A percentile compares a stretch with the other conserved stretches of the same genome.
These are phyloP conservation scores for Leishmania arabica DNA, from an alignment of 208 protist species.

Conservation along the genomic window DNA sequence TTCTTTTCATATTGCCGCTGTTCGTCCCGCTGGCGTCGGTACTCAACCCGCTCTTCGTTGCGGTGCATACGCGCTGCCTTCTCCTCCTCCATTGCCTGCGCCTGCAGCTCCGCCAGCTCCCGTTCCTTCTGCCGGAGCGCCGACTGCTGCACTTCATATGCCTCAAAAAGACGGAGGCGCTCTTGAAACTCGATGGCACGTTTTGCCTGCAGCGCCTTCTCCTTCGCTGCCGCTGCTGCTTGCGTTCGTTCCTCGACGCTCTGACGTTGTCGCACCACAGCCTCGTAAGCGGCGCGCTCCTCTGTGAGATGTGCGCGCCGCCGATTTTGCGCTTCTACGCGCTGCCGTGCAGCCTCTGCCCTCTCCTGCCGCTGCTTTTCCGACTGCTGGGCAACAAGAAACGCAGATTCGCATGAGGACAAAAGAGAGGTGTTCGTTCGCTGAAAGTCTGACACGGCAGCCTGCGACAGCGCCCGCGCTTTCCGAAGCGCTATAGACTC, in stretches of 20 bases:
- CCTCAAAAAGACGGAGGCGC: constrained; percentile 49
- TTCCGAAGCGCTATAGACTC: constrained; percentile 23
- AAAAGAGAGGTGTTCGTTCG: constrained; percentile 17
- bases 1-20: constrained; percentile 38
- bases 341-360: constrained; percentile 30
- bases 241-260: constrained; percentile 31
- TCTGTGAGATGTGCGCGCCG: constrained; percentile 36
- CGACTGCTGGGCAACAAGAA: constrained; percentile 26
- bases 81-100: constrained; percentile 40
- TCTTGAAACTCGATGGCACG: constrained; percentile 61
- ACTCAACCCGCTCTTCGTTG: constrained; percentile 64
- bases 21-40: constrained; percentile 49
- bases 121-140: constrained; percentile 52
- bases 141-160: constrained; percentile 42
- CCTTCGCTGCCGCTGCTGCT: constrained; percentile 12
- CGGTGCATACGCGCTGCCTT: constrained; percentile 39
- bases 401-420: constrained; percentile 42
- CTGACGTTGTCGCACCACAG: constrained; percentile 35
- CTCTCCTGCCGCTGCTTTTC: constrained; percentile 23
- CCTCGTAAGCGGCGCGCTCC: constrained; percentile 39
- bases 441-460: constrained; percentile 36
- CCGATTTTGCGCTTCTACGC: constrained; percentile 29
- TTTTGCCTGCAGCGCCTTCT: constrained; percentile 36
- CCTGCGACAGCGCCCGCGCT: constrained; percentile 12
- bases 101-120: constrained; percentile 33